Base-by-base conservation (phyloP, 2,329 filamentous ascomycete genomes). In the Trichoderma simmonsii region DNA sequence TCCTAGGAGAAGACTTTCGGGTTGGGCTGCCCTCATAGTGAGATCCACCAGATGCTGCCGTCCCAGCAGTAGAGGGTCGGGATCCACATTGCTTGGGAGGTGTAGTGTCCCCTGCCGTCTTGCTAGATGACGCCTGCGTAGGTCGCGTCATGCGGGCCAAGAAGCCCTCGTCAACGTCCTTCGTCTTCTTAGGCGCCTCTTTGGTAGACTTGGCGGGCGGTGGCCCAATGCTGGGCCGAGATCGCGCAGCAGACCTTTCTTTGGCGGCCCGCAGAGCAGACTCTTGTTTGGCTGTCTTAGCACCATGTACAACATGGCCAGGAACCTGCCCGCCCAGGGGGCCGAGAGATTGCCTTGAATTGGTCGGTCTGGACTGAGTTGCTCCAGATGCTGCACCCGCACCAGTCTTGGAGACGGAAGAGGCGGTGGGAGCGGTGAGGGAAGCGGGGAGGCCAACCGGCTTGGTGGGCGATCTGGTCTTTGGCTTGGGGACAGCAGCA, bases 91-190 rank as follows among this genome's bases (percentile, higher is more conserved):
- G 87, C 71, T 83, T 82, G 0, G 87, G 86, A 2, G 87, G 86
- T 0, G 87, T 87, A 0, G 81, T 74, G 2, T 93, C 91, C 6
- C n/a, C 48, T 3, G 88, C 83, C 0, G 87, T 87, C 82, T 93
- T 94, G 74, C 86, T 90, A 9, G 90, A 86, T 6, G 90, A 93
- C 60, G 88, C 85, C 59, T 91, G 88, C 0, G 92, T 95, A 2
- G 92, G 92, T 54, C 92, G 86, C 89, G 91, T 94, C 92, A 95
- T 94, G 67, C 92, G 88, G n/a, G 91, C 92, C 30, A 95, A 82
- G 81, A 95, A 95, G 15, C 89, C 82, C 75, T 93, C 90, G 74
- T 93, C 91, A 1, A 92, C 85, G 21, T 87, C 86, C 61, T 84
- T 85, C 30, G 87, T 83, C 73, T 85, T 84, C 75, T 86, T 86